Percentiles rank a stretch among this genome's conserved stretches.
Conservation (phyloP, 192 early-diverging fungal species). For the Jimgerdemannia flammicorona region DNA sequence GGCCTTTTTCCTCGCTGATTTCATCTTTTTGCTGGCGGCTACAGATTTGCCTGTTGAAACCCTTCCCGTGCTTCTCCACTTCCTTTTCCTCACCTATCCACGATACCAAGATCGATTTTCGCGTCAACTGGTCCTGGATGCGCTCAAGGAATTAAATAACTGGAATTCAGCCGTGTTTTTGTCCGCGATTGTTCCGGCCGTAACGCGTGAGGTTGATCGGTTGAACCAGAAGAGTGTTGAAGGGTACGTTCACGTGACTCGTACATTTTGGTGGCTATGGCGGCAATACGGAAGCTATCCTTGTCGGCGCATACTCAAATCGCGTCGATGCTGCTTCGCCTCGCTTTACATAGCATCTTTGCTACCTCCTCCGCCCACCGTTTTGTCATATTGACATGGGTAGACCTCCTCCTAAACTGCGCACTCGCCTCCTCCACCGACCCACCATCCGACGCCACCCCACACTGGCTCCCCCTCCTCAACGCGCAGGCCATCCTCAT, state of each 20-base stretch:
- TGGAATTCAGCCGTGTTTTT: slow-evolving; percentile 56
- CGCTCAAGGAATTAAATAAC: slow-evolving; percentile 50
- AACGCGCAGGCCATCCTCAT: slow-evolving; percentile 47
- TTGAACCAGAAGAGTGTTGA: slow-evolving; percentile 35
- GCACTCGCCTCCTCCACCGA: slow-evolving; percentile 9
- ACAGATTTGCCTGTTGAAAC: slow-evolving; percentile 43
- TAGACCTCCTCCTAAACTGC: slow-evolving; percentile 43
- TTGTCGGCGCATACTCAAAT: not conserved
- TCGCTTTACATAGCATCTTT: slow-evolving; percentile 20
- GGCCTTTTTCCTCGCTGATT: too few species aligned
- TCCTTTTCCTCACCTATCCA: slow-evolving; percentile 54
- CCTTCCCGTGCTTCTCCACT: slow-evolving; percentile 42
- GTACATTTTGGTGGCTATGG: not conserved
- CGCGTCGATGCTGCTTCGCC: too few species aligned
- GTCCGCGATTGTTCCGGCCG: slow-evolving; percentile 48
- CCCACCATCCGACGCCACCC: slow-evolving; percentile 8
- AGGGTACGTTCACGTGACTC: slow-evolving; percentile 25
- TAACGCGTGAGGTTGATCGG: slow-evolving; percentile 48
- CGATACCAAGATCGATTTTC: slow-evolving; percentile 70
- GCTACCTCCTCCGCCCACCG: slow-evolving; percentile 51
- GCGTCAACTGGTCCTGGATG: slow-evolving; percentile 53
- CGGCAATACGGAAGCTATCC: too few species aligned
- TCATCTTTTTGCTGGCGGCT: not conserved
- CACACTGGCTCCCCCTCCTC: slow-evolving; percentile 27
- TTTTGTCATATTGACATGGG: slow-evolving; percentile 63